phyloP scores from a whole-genome alignment of 2,329 filamentous ascomycete genomes.

The Colletotrichum shisoi region DNA sequence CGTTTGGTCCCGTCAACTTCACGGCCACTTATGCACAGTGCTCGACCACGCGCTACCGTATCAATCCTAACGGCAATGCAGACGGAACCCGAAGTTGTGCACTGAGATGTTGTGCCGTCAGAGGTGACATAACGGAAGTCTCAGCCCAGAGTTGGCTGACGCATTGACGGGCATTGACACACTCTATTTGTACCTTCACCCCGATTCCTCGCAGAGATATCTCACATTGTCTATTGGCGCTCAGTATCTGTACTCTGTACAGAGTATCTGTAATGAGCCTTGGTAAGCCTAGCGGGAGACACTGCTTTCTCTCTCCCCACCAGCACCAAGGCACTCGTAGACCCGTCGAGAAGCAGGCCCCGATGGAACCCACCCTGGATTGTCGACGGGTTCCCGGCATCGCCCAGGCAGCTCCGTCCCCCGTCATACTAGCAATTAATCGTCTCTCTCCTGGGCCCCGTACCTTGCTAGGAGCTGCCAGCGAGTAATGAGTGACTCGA shows the following conservation, averaged over 20 bases:
- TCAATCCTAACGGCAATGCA: neutral
- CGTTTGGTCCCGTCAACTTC: slow-evolving; percentile 13
- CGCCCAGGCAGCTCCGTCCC: slow-evolving; percentile 3
- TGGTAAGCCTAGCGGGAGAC: slow-evolving; percentile 1
- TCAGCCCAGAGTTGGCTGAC: slow-evolving; percentile 18
- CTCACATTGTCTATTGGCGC: neutral
- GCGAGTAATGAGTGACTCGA: neutral
- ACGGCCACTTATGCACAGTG: neutral
- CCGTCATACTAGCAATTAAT: slow-evolving; percentile 22
- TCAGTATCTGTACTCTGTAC: no score
- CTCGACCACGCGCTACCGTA: neutral
- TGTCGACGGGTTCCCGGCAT: slow-evolving; percentile 14
- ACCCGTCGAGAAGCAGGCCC: slow-evolving; percentile 1
- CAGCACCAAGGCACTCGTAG: neutral
- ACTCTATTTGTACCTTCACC: neutral
- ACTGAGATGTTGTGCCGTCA: slow-evolving; percentile 20
- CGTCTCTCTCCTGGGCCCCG: neutral
- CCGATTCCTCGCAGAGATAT: neutral
- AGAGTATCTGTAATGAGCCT: slow-evolving; percentile 8
- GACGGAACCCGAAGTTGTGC: slow-evolving; percentile 11
- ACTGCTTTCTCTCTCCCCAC: neutral
- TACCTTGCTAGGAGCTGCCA: slow-evolving; percentile 20
- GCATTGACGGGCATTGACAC: slow-evolving; percentile 19
- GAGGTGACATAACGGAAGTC: slow-evolving; percentile 27
- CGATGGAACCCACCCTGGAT: slow-evolving; percentile 19